Base-by-base conservation (phyloP, 768 basidiomycete species). In the Suillus subaureus region DNA sequence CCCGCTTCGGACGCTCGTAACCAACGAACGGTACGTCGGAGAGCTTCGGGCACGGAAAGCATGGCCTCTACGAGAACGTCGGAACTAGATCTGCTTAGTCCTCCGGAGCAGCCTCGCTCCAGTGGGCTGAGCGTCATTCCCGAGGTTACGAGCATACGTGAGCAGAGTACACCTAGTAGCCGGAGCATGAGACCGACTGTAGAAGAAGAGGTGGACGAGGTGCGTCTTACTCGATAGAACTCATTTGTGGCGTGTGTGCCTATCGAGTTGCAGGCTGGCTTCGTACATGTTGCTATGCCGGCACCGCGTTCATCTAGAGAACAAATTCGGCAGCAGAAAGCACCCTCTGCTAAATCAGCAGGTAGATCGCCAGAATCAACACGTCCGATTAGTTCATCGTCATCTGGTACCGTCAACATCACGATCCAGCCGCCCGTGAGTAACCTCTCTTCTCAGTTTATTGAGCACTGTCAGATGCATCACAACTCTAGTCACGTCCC, bases 61-160 rank as follows among this genome's bases (percentile, higher is more conserved):
- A 65, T 79, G 52, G 71, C 75, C 49, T 88, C 87, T 6, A 79
- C 83, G 1, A 69, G 77, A 18, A 78, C 85, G 18, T 88, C 87
- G 9, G 83, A 84, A 61, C 79, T 86, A 23, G 86, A 87, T 57
- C 77, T 87, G 51, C 70, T 87, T 61, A 83, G 81, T 35, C 82
- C 82, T 43, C 84, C 82, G 6, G 78, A 78, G 45, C 67, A 76
- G 26, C 70, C 62, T 52, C 72, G 77, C 9, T 70, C 71, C 37
- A 67, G 78, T 9, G 84, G 84, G 5, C 79, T 89, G 70, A 86
- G 84, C 69, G 80, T 77, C 6, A 89, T 89, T 69, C 81, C 79
- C n/a, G 86, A 88, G 69, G 86, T 84, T 13, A 74, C 74, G 43
- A 88, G 84, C 64, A 65, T 75, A 6, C 77, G 79, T 47, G 76